Base-by-base conservation (phyloP, 176 grass and related monocot genomes). In the Panicum miliaceum region DNA sequence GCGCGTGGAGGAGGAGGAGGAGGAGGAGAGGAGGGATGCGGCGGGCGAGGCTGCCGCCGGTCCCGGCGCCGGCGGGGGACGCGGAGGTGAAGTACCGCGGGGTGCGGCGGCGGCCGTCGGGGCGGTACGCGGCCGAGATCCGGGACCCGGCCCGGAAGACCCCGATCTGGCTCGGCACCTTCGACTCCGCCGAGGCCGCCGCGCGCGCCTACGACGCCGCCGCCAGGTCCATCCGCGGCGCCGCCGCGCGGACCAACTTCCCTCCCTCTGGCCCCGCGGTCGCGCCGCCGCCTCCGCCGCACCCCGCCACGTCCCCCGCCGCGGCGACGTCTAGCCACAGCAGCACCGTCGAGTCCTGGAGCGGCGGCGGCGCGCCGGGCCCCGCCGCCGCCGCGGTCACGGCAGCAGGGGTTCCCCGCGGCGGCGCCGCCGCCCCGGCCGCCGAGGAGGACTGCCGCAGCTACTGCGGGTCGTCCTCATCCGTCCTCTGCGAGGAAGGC, bases 121-220 rank as follows among this genome's bases (percentile, higher is more conserved):
- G 90, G 20, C 27, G 92, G 27, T 94, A 90, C 84, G 94, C 94
- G 53, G 94, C 91, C 43, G 94, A 94, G 89, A 97, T 97, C 91
- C 91, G 94, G 1, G 94, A 97, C 82, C 89, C 90, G 62, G 84
- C 87, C 0, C 75, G 68, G 77, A 94, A 92, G 85, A 92, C 81
- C 46, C 95, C 84, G 84, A 88, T 88, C 78, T 90, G 88, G 88
- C 91, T 94, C 12, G 88, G 88, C 69, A 94, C 88, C 68, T 94
- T 90, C 78, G 85, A 90, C 68, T 94, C 89, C 27, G 92, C 89
- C 6, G 89, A 94, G 80, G 86, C 86, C 18, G 89, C 89, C 2
- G 89, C 92, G 0, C 86, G 83, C 29, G 94, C 94, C 43, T 97
- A 97, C 94, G 94, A 94, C 85, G 65, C 83, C 54, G 92, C 94